Percentiles rank a stretch among this genome's conserved stretches.
Conservation (phyloP, 805 yeast genomes). For the Candida broadrunensis region DNA sequence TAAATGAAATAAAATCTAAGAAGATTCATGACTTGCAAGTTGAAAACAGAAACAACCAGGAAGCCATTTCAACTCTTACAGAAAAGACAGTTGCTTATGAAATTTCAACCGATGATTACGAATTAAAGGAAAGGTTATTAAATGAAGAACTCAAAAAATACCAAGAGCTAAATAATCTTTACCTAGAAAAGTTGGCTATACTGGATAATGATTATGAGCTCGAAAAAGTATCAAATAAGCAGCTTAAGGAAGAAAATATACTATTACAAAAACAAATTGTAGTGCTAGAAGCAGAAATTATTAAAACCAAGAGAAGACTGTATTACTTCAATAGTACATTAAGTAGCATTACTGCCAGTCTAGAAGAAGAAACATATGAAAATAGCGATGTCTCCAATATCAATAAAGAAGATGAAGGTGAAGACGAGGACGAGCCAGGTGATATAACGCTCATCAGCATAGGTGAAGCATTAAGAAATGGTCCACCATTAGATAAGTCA, state of each 20-base stretch:
- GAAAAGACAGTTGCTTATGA: slow-evolving; percentile 1
- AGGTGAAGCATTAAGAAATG: slow-evolving; percentile 12
- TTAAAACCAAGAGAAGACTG: neutral
- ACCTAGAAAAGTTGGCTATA: slow-evolving; percentile 39
- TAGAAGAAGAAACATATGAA: neutral
- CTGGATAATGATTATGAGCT: slow-evolving; percentile 39
- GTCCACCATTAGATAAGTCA: slow-evolving; percentile 16
- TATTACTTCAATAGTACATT: neutral
- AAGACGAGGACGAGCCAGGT: slow-evolving; percentile 1
- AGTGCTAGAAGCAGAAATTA: neutral
- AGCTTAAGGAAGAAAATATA: neutral
- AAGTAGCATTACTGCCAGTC: neutral
- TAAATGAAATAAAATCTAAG: neutral
- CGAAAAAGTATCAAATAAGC: slow-evolving; percentile 13
- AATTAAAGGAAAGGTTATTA: neutral
- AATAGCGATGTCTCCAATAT: neutral
- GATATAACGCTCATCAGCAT: slow-evolving; percentile 8
- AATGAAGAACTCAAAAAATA: slow-evolving; percentile 10
- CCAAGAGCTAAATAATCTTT: slow-evolving; percentile 38
- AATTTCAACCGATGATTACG: neutral
- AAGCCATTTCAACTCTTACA: neutral
- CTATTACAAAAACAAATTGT: neutral
- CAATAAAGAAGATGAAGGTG: slow-evolving; percentile 1
- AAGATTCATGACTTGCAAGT: too few species aligned
- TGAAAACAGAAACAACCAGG: slow-evolving; percentile 4